A percentile compares a stretch with the other conserved stretches of the same genome.
Evolutionary conservation across 768 basidiomycete species (phyloP).

Genomic region (Boletus rubropictus): DNA sequence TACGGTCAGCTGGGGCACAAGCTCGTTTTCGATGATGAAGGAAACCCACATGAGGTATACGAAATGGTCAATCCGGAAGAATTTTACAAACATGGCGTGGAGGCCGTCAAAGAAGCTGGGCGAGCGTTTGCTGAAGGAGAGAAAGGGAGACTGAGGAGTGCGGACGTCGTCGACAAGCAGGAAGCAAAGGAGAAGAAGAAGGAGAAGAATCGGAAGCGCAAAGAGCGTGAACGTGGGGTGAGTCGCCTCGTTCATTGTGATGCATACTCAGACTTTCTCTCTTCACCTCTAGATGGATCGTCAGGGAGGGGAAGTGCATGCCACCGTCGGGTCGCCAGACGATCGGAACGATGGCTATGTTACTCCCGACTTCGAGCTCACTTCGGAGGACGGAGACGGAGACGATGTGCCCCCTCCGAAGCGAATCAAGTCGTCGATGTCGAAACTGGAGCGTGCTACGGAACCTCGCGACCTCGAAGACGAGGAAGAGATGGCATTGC

Average conservation of each 20-base stretch:
- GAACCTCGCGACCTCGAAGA: slow-evolving; percentile 38
- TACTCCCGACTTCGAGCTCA: slow-evolving; percentile 63
- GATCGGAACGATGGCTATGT: slow-evolving; percentile 66
- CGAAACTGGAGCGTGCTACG: slow-evolving; percentile 26
- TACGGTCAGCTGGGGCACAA: slow-evolving; percentile 58
- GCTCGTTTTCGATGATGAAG: slow-evolving; percentile 87
- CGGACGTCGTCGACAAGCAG: slow-evolving; percentile 71
- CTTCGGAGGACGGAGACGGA: slow-evolving; percentile 35
- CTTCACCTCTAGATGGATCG: slow-evolving; percentile 15
- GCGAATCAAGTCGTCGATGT: slow-evolving; percentile 25
- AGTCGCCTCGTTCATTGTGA: slow-evolving; percentile 4
- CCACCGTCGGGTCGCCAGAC: slow-evolving; percentile 32
- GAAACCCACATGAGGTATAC: slow-evolving; percentile 73
- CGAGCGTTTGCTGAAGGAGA: slow-evolving; percentile 68
- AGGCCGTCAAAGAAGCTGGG: slow-evolving; percentile 62
- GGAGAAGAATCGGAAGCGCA: slow-evolving; percentile 90
- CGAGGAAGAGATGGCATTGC: slow-evolving; percentile 62
- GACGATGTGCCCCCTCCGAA: slow-evolving; percentile 29
- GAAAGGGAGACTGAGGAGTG: slow-evolving; percentile 60
- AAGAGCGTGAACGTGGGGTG: slow-evolving; percentile 58
- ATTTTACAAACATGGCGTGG: slow-evolving; percentile 60
- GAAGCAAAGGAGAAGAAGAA: slow-evolving; percentile 82
- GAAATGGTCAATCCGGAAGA: slow-evolving; percentile 76
- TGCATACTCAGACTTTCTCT: background rate
- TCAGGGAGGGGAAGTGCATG: slow-evolving; percentile 24